Base-by-base conservation (phyloP, 805 yeast species). In the Pichia kluyveri region DNA sequence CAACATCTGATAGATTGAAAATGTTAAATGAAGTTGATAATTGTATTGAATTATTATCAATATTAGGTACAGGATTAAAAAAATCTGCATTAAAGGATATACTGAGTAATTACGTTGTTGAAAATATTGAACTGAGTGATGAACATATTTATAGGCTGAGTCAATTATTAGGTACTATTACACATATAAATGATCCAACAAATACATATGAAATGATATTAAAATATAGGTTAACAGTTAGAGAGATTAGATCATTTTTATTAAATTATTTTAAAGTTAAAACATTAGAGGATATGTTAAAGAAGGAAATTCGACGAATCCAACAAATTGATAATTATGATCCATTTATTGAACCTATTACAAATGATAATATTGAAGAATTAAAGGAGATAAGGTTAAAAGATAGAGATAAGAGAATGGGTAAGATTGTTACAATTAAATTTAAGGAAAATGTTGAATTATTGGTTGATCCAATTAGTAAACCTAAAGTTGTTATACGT, bases 11-110 rank as follows among this genome's bases (percentile, higher is more conserved):
- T 54, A 67, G 76, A 27, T 75, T 71, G 43, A 71, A 74, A 47
- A 68, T 80, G 41, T 65, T 73, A 43, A 60, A 68, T 9, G 91
- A 83, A 56, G 76, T 79, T 31, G 87, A 82, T 46, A 72, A 71
- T 19, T 69, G 79, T 36, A 61, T 68, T 31, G 73, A 73, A 12
- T 73, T 71, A 53, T 65, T 79, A 44, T 59, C 65, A 28, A 61
- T 67, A 48, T 62, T 76, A 2, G 65, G 48, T 17, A 50, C 51
- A 23, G 47, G 47, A 10, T 26, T 52, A 11, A 59, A 54, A 41
- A 45, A 47, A 38, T 55, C 45, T 23, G 31, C 46, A 30, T 17
- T 50, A 9, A 40, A 47, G 15, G 47, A 42, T 17, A 45, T 41
- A 17, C 42, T 54, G 32, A 34, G 23, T 15, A 17, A 40, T 19